These are phyloP conservation scores for Macrolepiota albuminosa DNA, from an alignment of 768 basidiomycete species.

Conservation along the genomic window DNA sequence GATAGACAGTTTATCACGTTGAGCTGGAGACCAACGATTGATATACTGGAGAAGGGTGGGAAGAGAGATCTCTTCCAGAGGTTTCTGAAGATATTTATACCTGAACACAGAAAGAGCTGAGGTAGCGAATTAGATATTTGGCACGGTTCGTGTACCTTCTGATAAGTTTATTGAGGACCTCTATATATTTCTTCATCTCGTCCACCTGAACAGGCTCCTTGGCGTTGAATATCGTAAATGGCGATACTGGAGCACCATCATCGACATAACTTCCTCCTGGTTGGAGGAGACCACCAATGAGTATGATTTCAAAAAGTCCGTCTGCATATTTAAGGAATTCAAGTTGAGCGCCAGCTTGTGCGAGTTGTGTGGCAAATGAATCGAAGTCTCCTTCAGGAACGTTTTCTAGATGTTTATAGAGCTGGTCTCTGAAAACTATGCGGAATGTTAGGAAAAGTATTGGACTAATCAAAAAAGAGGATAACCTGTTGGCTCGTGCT, in stretches of 20 bases:
- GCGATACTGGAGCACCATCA: constrained; percentile 77
- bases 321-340: constrained; percentile 98
- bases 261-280: constrained; percentile 92
- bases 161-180: constrained; percentile 94
- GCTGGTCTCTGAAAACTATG: constrained; percentile 88
- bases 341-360: constrained; percentile 88
- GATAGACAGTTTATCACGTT: constrained; percentile 80
- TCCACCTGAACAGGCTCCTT: constrained; percentile 74
- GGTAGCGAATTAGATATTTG: neutral
- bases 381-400: constrained; percentile 81
- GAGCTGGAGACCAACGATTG: constrained; percentile 73
- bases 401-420: constrained; percentile 87
- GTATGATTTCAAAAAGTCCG: constrained; percentile 90
- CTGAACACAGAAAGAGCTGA: constrained; percentile 31
- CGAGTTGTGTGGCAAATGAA: constrained; percentile 73
- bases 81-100: constrained; percentile 99
- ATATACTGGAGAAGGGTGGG: constrained; percentile 85
- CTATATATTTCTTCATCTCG: constrained; percentile 90
- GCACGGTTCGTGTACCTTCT: constrained; percentile 59
- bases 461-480: constrained; percentile 10
- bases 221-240: constrained; percentile 85
- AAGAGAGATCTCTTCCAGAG: constrained; percentile 82
- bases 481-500: constrained; percentile 82
- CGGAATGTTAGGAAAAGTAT: constrained; percentile 7
- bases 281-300: constrained; percentile 94